Conservation (phyloP, 306 rosid genomes). For the Erythrophleum fordii region DNA sequence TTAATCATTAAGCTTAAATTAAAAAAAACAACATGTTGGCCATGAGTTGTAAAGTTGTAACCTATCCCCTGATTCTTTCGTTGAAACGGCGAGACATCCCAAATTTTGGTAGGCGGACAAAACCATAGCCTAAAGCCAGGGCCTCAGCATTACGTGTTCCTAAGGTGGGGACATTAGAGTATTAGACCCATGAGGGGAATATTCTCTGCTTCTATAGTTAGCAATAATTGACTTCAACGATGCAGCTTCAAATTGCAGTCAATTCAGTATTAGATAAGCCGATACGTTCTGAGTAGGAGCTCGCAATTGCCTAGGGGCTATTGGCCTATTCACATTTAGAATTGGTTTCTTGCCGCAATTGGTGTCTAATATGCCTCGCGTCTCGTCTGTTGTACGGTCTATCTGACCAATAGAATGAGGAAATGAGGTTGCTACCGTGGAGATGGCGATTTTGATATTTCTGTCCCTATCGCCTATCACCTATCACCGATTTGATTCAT, state of each 20-base stretch:
- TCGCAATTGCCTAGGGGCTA: not conserved
- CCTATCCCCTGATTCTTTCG: not conserved
- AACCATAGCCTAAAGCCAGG: not conserved
- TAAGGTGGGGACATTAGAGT: not conserved
- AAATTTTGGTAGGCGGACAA: slow-evolving; percentile 8
- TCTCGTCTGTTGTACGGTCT: not conserved
- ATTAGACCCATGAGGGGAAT: slow-evolving; percentile 28
- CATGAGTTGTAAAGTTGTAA: not conserved
- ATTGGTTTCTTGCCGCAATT: not conserved
- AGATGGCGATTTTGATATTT: slow-evolving; percentile 6
- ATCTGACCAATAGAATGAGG: not conserved
- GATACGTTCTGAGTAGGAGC: not conserved
- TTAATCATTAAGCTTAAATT: not conserved
- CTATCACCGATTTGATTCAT: not conserved
- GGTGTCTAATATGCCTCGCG: not conserved
- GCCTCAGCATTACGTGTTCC: not conserved
- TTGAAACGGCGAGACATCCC: not conserved
- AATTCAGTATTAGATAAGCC: not conserved
- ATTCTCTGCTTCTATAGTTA: slow-evolving; percentile 12
- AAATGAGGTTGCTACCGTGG: not conserved
- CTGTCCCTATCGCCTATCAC: not conserved
- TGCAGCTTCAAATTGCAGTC: not conserved
- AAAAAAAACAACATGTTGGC: not conserved
- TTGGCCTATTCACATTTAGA: not conserved
- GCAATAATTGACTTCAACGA: not conserved